Evolutionary conservation across 768 basidiomycete species (phyloP), one percentile per base, ranked within the genome.

Genomic region (Pulveroboletus sp.): DNA sequence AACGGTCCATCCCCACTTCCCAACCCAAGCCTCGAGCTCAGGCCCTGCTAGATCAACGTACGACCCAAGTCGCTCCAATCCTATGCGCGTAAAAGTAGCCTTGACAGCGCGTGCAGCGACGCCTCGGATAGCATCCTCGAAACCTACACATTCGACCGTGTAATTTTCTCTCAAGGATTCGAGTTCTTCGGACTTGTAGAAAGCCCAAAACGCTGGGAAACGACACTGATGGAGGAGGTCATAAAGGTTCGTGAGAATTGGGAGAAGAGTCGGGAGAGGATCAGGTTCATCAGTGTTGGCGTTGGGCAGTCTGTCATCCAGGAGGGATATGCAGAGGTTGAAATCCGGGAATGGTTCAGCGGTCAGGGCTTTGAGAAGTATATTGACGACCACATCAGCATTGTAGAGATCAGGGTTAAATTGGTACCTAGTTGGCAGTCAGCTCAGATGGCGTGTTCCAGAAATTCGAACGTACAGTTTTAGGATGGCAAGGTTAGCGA

Each of bases 371-470:
- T 94, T 94, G 67, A 94, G 79, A 64, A 99, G 88, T 69, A 97
- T 90, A 73, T 97, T 91, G 67, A 94, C 78, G 58, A 94, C 88
- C 19, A 94, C 89, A 64, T 95, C 92, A 2, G 91, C 82, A 70
- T 95, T 95, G 70, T 90, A 89, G 21, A 95, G 79, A 65, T 90
- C 85, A 29, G 90, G 81, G 72, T 97, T 97, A 73, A 97, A 97
- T 66, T 97, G 94, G 72, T 97, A 97, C 41, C 92, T 95, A 58
- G 14, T 34, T 33, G 16, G 44, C 16, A 19, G 52, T 55, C 16
- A 41, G 40, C 12, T 11, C 13, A 25, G 40, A 19, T 11, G 17
- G 43, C n/a, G 19, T 3, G 16, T 33, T 31, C 32, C 19, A 54
- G 43, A 45, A 21, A 42, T 34, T 23, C 13, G 37, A 27, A 43